Evolutionary conservation across 805 yeast species (phyloP), one percentile per base, ranked within the genome.

Genomic region (Pichia cephalocereana): DNA sequence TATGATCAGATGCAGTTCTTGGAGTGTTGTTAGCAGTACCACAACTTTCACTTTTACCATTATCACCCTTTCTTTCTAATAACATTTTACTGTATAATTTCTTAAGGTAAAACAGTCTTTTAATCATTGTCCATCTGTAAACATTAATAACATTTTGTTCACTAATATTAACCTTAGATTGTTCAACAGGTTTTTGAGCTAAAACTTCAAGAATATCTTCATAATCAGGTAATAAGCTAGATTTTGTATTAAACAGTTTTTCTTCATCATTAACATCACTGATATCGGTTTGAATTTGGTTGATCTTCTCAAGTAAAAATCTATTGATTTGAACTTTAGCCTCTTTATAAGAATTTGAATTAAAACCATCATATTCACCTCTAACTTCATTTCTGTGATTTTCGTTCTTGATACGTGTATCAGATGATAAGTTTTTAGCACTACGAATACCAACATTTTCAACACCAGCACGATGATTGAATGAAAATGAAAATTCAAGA

Each of bases 401-500:
- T n/a, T 68, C 68, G 36, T 80, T 79, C 43, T 81, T 81, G 36
- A 90, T 81, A 61, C 98, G 77, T 0, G 90, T 75, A 63, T 91
- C 98, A 0, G 82, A 74, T 9, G 96, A 86, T 46, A 80, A 78
- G 47, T 80, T 79, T 68, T 91, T 91, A 59, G 77, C 79, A 50
- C 89, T 96, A 48, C 95, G 70, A 19, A 91, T 76, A 46, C 98
- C 98, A 38, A 70, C 67, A 60, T 91, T 91, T 30, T 87, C 95
- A 48, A 76, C 83, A 30, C 97, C 96, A 0, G 96, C 95, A 58
- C 95, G 74, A 59, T 86, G 80, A 63, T 90, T 91, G 68, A 90
- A 91, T 0, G 96, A 82, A 52, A 72, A 58, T 2, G 60, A 53
- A 50, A 52, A 59, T 17, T 62, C 60, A 37, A 59, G 58, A 11